These are phyloP conservation scores for Coelastrella sp. DNA, from an alignment of 139 green algal species.

Conservation along the genomic window DNA sequence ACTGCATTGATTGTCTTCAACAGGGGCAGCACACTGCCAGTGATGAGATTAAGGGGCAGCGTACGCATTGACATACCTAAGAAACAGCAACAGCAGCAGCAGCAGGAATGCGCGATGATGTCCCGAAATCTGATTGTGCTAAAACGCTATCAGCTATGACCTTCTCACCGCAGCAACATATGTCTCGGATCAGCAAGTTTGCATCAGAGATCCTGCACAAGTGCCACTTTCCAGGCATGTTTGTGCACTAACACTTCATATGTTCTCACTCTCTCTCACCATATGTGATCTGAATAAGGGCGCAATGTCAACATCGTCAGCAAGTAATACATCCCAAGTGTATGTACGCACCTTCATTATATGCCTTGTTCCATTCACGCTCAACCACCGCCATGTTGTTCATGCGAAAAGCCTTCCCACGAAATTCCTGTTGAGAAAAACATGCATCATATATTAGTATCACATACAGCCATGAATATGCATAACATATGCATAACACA, in stretches of 20 bases:
- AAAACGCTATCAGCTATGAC: no score
- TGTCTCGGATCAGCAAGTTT: no score
- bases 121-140: no score
- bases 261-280: no score
- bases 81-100: neutral
- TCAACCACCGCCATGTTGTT: neutral
- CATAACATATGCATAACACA: no score
- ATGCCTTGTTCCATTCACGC: neutral
- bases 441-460: no score
- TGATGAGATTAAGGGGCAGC: constrained; percentile 52
- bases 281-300: no score
- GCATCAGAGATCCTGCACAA: no score
- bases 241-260: no score
- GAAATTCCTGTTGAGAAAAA: neutral
- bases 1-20: constrained; percentile 51
- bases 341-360: neutral
- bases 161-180: no score
- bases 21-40: constrained; percentile 58
- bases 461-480: no score
- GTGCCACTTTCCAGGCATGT: no score
- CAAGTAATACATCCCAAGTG: neutral
- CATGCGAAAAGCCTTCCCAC: neutral
- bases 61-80: constrained; percentile 3
- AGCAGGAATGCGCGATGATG: neutral
- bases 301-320: neutral